Evolutionary conservation across 2,329 filamentous ascomycete species (phyloP), one percentile per base, ranked within the genome.

Genomic region (Aspergillus transmontanensis): DNA sequence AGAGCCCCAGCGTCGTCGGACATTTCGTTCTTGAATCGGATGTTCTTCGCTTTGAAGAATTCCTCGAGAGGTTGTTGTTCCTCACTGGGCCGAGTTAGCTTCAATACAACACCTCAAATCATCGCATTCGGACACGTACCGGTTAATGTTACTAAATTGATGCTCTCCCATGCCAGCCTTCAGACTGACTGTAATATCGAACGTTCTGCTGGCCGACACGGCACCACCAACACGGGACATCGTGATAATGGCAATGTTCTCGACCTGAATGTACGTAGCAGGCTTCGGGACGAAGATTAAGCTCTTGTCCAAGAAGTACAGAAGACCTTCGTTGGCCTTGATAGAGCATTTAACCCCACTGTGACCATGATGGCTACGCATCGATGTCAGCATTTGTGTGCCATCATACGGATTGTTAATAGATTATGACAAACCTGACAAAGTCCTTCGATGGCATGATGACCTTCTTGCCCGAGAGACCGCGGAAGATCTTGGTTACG

Each of bases 231-330:
- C 94, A 75, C 95, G 92, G 32, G 93, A 97, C 84, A 99, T 97
- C 41, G 93, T 97, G 68, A 99, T 90, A 57, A 91, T 92, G 58
- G 92, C 87, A 41, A 96, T 91, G 74, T 97, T 92, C 73, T 99
- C 95, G 80, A 97, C 96, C 64, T 92, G 91, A 64, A 99, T 94
- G 81, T 98, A 99, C 1, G 94, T 97, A 19, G 95, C 94, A 1
- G 95, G 95, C 82, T 99, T 99, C 36, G 95, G 95, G 19, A 99
- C 95, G 78, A 99, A 99, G 87, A 99, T 96, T 79, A 99, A 96
- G 9, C 94, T 94, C 81, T 97, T 97, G 80, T 99, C 95, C 69
- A 99, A 83, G 77, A 94, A 97, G 86, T 96, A 99, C 57, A 99
- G 84, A 75, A 97, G 94, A 64, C 96, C 95, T 81, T 99, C 95